phyloP scores from a whole-genome alignment of 345 rosid species.

The Passiflora organensis region DNA sequence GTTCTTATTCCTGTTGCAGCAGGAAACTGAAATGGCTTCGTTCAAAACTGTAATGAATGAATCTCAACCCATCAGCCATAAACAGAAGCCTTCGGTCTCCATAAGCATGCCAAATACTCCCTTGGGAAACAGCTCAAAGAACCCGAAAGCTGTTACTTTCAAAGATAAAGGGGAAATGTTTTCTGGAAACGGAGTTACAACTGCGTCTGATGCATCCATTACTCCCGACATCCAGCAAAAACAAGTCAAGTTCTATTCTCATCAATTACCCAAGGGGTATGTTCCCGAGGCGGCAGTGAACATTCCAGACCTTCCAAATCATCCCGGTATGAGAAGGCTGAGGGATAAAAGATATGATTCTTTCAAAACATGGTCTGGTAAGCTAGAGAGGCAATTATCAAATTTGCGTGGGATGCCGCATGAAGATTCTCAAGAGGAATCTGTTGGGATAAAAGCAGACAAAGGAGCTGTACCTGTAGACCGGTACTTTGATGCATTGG shows the following conservation, averaged over 20 bases:
- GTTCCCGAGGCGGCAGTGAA: conserved; percentile 12
- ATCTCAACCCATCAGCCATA: too few species aligned
- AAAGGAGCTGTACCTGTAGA: conserved; percentile 57
- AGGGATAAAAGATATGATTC: conserved; percentile 67
- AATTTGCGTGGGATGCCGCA: conserved; percentile 53
- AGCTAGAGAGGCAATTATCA: conserved; percentile 68
- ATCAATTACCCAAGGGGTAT: conserved; percentile 53
- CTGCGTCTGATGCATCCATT: conserved; percentile 20
- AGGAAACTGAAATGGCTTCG: conserved; percentile 7
- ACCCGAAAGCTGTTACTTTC: conserved; percentile 20
- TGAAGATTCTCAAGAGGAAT: conserved; percentile 19
- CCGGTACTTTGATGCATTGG: conserved; percentile 73
- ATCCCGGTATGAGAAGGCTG: conserved; percentile 29
- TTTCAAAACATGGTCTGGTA: conserved; percentile 89
- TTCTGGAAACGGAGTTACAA: conserved; percentile 14
- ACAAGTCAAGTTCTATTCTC: conserved; percentile 42
- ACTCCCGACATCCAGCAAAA: conserved; percentile 15
- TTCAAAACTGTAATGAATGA: too few species aligned
- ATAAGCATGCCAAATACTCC: conserved; percentile 71
- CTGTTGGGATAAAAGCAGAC: conserved; percentile 24
- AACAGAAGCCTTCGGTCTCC: conserved; percentile 37
- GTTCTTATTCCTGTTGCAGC: background rate
- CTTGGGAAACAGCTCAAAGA: conserved; percentile 6
- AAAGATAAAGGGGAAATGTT: conserved; percentile 10
- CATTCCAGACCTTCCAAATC: conserved; percentile 16